Evolutionary conservation across 306 rosid species (phyloP).

Genomic region (Ammopiptanthus mongolicus): DNA sequence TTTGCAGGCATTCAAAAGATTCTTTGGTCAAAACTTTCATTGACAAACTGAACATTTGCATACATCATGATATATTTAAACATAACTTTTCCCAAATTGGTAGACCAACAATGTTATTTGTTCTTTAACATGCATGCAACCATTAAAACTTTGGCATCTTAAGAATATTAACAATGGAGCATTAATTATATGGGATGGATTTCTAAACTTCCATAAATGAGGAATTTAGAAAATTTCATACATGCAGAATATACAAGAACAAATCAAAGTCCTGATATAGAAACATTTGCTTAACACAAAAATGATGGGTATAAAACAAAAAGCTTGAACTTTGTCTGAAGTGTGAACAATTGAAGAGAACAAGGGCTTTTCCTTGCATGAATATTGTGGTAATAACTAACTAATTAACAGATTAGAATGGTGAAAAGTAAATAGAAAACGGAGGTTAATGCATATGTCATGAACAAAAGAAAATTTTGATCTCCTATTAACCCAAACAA

Average conservation of each 20-base stretch:
- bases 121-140: neutral
- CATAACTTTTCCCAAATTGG: neutral
- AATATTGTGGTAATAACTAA: neutral
- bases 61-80: neutral
- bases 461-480: neutral
- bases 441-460: neutral
- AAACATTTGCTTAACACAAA: neutral
- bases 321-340: neutral
- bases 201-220: neutral
- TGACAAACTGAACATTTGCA: neutral
- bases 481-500: neutral
- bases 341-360: neutral
- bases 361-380: neutral
- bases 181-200: neutral
- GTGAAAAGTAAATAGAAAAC: neutral
- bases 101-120: neutral
- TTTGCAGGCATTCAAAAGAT: neutral
- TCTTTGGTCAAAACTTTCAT: neutral
- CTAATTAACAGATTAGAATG: neutral
- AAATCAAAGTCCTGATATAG: neutral
- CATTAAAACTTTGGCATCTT: neutral
- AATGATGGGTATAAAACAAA: neutral
- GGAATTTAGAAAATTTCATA: neutral
- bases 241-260: neutral
- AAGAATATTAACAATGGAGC: neutral